These are phyloP conservation scores for Hypomontagnella monticulosa DNA, from an alignment of 495 filamentous ascomycete species.

Conservation along the genomic window DNA sequence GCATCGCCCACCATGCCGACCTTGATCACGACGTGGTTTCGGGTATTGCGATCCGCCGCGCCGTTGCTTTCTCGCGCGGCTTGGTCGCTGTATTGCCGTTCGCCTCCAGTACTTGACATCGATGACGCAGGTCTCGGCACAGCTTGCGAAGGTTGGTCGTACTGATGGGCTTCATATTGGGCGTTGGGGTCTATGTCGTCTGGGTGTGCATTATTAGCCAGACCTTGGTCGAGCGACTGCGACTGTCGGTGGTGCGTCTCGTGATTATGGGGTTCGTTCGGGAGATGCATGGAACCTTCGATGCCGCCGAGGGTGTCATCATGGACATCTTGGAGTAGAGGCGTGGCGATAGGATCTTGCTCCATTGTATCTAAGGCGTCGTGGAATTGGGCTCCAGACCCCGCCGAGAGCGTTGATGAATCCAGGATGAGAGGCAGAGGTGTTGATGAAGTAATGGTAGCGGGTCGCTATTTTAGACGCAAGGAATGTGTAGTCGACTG, in stretches of 20 bases:
- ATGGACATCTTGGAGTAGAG: conserved; percentile 38
- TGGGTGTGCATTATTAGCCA: conserved; percentile 44
- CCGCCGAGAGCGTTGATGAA: conserved; percentile 58
- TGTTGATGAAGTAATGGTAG: conserved; percentile 1
- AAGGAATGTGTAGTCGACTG: conserved; percentile 15
- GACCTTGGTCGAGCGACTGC: conserved; percentile 52
- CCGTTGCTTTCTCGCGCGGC: conserved; percentile 51
- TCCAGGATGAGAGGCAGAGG: conserved; percentile 52
- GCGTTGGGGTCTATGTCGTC: conserved; percentile 53
- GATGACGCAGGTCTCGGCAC: conserved; percentile 62
- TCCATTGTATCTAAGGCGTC: conserved; percentile 62
- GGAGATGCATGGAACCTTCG: conserved; percentile 49
- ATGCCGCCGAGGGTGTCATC: conserved; percentile 55
- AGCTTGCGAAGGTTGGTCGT: conserved; percentile 45
- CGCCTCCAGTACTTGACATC: conserved; percentile 53
- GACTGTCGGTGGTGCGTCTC: conserved; percentile 48
- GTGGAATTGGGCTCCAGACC: conserved; percentile 61
- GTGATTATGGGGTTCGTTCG: conserved; percentile 29
- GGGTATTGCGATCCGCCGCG: conserved; percentile 60
- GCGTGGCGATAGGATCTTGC: conserved; percentile 46
- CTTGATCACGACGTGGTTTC: conserved; percentile 96
- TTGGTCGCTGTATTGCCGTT: conserved; percentile 36
- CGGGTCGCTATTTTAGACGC: conserved; percentile 19
- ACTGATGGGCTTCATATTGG: conserved; percentile 54
- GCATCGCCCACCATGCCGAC: conserved; percentile 99